Evolutionary conservation across 352 stramenopile species (phyloP), one percentile per base, ranked within the genome.

Genomic region (Phytophthora rubi): DNA sequence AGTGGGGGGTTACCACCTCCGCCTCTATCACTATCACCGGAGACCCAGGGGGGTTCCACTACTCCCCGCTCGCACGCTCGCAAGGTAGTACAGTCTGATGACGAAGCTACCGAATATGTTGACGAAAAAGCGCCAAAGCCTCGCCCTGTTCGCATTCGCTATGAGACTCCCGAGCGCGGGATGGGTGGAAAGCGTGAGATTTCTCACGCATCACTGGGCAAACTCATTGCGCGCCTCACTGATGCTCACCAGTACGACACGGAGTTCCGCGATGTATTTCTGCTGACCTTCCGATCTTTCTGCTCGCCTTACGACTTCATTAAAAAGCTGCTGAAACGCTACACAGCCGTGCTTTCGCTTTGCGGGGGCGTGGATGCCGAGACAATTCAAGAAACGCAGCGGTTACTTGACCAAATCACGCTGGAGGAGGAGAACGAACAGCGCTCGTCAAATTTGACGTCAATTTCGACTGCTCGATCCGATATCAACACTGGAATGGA

Each of bases 281-380:
- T 96, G 58, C 73, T 96, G 18, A 96, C 87, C 53, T 96, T 84
- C 70, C 80, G 83, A 6, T 90, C 84, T 32, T 94, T 95, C 68
- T 94, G 86, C 45, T 88, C 87, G 9, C 80, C 88, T 2, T 95
- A 95, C 53, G 89, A 96, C 49, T 93, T 96, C 42, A 82, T 96
- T 56, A 95, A 95, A 73, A 96, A 96, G 62, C 77, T 96, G 15
- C 78, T 92, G 71, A 96, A 96, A 67, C 80, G 89, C 8, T 96
- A 96, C 69, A 91, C 74, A 3, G 89, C 87, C 0, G 87, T 94
- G 47, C 61, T 92, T 6, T 88, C 79, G 7, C 54, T 94, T 3
- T 91, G 83, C 35, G 73, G 70, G 0, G 77, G 73, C 0, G 42
- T 92, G 6, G 81, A 91, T 57, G 70, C 74, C 0, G 75, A 87